Evolutionary conservation across 768 basidiomycete species (phyloP).

Genomic region (Pleurotus eryngii): DNA sequence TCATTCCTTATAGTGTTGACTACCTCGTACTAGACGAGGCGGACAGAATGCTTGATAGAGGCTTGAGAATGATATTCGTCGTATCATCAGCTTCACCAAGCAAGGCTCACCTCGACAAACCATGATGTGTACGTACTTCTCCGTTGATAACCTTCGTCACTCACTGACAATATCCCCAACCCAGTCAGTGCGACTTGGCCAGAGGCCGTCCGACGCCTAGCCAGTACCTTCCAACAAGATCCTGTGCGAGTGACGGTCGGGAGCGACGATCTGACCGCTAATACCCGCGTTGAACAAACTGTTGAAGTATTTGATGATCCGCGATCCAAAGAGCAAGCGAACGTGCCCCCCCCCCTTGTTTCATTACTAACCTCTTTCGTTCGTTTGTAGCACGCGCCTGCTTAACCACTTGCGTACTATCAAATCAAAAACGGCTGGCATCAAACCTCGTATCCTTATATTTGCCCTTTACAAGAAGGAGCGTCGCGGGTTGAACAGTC

Average conservation of each 20-base stretch:
- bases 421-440: slow-evolving; percentile 46
- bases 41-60: slow-evolving; percentile 96
- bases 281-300: slow-evolving; percentile 87
- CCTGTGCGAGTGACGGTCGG: slow-evolving; percentile 93
- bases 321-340: slow-evolving; percentile 79
- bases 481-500: slow-evolving; percentile 85
- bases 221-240: slow-evolving; percentile 79
- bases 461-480: slow-evolving; percentile 98
- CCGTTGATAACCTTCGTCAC: neutral
- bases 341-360: neutral
- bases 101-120: slow-evolving; percentile 76
- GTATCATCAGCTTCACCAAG: slow-evolving; percentile 77
- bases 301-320: slow-evolving; percentile 90
- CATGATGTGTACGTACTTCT: slow-evolving; percentile 77
- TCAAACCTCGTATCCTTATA: slow-evolving; percentile 74
- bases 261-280: slow-evolving; percentile 91
- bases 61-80: slow-evolving; percentile 95
- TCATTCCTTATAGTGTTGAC: slow-evolving; percentile 52
- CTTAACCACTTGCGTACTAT: slow-evolving; percentile 53
- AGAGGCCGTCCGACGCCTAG: slow-evolving; percentile 85
- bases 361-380: neutral
- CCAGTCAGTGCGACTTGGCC: slow-evolving; percentile 99
- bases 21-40: slow-evolving; percentile 98
- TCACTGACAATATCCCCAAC: neutral
- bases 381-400: slow-evolving; percentile 50